Conservation (phyloP, 441 rosid genomes). For the Syzygium malaccense region DNA sequence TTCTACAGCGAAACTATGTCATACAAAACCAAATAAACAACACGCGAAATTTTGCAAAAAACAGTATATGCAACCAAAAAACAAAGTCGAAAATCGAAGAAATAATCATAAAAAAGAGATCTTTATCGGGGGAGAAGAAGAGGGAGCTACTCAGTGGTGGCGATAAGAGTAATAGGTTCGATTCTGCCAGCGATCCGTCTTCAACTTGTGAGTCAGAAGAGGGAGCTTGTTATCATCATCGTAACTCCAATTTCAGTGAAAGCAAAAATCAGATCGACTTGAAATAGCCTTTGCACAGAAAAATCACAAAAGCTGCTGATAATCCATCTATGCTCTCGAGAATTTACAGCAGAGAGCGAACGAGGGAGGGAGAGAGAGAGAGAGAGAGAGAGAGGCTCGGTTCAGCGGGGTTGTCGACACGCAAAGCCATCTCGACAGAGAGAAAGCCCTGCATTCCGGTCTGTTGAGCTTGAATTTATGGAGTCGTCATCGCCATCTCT, state of each 20-base stretch:
- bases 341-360: background rate
- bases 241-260: constrained; percentile 14
- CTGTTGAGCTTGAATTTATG: constrained; percentile 92
- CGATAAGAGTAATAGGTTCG: constrained; percentile 55
- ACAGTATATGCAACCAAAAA: background rate
- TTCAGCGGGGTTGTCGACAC: constrained; percentile 88
- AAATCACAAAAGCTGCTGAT: background rate
- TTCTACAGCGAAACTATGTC: background rate
- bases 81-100: background rate
- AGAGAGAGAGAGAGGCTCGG: constrained; percentile 44
- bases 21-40: background rate
- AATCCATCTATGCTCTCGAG: background rate
- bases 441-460: constrained; percentile 66
- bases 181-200: constrained; percentile 72
- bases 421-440: constrained; percentile 27
- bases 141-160: constrained; percentile 59
- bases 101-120: background rate
- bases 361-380: background rate
- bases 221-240: constrained; percentile 73
- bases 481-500: constrained; percentile 61
- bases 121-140: background rate
- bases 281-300: background rate
- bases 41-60: background rate
- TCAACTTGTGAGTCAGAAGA: constrained; percentile 59
- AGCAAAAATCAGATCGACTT: background rate